A percentile compares a stretch with the other conserved stretches of the same genome.
Evolutionary conservation across 2,329 filamentous ascomycete genomes (phyloP).

Genomic region (Calonectria hongkongensis): DNA sequence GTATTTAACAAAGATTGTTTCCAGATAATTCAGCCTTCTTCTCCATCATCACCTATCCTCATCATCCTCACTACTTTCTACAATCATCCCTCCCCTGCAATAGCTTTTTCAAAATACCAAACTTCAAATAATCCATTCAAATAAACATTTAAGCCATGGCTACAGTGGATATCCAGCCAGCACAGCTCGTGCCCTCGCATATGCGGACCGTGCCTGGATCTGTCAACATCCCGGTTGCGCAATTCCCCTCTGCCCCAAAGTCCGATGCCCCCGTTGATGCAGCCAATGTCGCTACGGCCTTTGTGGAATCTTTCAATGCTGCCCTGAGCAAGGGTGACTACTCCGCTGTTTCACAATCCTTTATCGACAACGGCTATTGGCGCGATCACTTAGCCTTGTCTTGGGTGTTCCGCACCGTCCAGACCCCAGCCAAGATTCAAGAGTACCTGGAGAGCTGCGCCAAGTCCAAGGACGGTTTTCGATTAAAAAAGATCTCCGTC

Average conservation of each 20-base stretch:
- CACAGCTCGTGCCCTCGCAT: constrained; percentile 52
- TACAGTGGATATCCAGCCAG: constrained; percentile 43
- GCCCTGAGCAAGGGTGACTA: constrained; percentile 61
- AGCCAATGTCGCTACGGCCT: constrained; percentile 59
- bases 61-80: neutral
- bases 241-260: constrained; percentile 61
- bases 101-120: constrained; percentile 47
- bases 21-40: neutral
- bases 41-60: constrained; percentile 14
- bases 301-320: constrained; percentile 65
- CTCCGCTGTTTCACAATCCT: constrained; percentile 53
- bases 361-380: constrained; percentile 70
- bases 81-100: neutral
- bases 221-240: constrained; percentile 69
- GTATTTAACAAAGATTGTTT: constrained; percentile 6
- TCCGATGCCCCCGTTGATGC: constrained; percentile 58
- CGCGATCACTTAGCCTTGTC: constrained; percentile 74
- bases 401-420: constrained; percentile 73
- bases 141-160: constrained; percentile 43
- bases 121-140: neutral
- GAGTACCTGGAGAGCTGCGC: constrained; percentile 61
- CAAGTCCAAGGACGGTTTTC: constrained; percentile 60
- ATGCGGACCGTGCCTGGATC: constrained; percentile 68
- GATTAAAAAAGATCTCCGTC: constrained; percentile 65
- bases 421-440: constrained; percentile 63